These are phyloP conservation scores for Exutisphaerella laricina DNA, from an alignment of 2,329 filamentous ascomycete species.

Conservation along the genomic window DNA sequence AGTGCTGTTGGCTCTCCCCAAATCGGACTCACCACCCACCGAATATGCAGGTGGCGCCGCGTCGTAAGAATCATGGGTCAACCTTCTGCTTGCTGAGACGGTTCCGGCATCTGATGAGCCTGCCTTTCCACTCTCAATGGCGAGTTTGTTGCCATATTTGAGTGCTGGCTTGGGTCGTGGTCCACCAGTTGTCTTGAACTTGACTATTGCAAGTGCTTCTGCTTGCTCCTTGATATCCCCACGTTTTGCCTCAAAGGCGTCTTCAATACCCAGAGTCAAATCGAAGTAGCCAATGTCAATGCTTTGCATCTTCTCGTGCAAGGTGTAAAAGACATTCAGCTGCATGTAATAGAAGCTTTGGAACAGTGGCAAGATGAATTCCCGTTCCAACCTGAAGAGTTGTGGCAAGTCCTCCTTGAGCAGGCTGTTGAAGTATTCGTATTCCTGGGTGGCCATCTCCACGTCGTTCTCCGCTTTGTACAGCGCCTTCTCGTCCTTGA, in stretches of 20 bases:
- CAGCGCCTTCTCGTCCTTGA: conserved; percentile 96
- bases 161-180: conserved; percentile 42
- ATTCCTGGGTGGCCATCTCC: conserved; percentile 89
- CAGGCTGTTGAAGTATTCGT: conserved; percentile 95
- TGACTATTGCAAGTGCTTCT: conserved; percentile 79
- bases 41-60: conserved; percentile 27
- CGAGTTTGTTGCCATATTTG: conserved; percentile 46
- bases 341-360: conserved; percentile 99
- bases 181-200: conserved; percentile 83
- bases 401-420: conserved; percentile 93
- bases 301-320: conserved; percentile 96
- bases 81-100: conserved; percentile 24
- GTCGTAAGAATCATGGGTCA: conserved; percentile 16
- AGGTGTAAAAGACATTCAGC: conserved; percentile 96
- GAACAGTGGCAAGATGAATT: conserved; percentile 96
- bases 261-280: conserved; percentile 81
- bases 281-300: conserved; percentile 99
- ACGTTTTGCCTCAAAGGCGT: conserved; percentile 82
- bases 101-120: conserved; percentile 8
- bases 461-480: conserved; percentile 93
- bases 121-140: conserved; percentile 29
- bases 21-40: conserved; percentile 16
- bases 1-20: conserved; percentile 32
- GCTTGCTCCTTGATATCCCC: conserved; percentile 78
- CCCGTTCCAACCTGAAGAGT: conserved; percentile 79